Evolutionary conservation across 139 green algal species (phyloP), one percentile per base, ranked within the genome.

Genomic region (Limnomonas spitsbergensis): DNA sequence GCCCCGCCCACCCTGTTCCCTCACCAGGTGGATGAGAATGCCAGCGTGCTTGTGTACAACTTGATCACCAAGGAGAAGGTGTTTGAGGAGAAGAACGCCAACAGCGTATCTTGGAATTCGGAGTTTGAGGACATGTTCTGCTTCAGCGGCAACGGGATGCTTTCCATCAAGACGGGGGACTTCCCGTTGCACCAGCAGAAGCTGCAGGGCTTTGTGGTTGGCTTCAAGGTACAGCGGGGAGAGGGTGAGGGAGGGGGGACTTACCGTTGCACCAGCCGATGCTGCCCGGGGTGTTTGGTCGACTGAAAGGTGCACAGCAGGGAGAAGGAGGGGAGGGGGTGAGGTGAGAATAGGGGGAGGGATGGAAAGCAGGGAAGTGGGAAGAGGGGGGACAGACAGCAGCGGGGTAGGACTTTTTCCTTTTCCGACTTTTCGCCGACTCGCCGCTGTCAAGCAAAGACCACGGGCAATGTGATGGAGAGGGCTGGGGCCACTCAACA

Each of bases 121-220:
- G 86, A 94, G 56, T 93, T 91, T 73, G 92, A 95, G 77, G 91
- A 94, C 82, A 95, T 96, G 92, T 86, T 97, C 31, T 94, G 88
- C 83, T 97, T 87, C 87, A 90, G 86, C 35, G 89, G 92, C 52
- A 89, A 89, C 56, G 88, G 88, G 36, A 84, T 86, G 84, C 87
- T 97, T 53, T 87, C 69, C 75, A 95, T 93, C 80, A 94, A 94
- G 83, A 94, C 90, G 0, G 89, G 83, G 24, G 78, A 91, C 81
- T 94, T 94, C 77, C 89, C 90, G 14, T 69, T 91, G 69, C 88
- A 94, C 81, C 82, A 87, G 67, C 90, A 95, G 81, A 92, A 92
- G 81, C 83, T 96, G 79, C 86, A 94, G 83, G 89, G 89, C 70
- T 93, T 91, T 80, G 88, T 92, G 67, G 86, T 93, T 39, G 88